A percentile compares a stretch with the other conserved stretches of the same genome.
phyloP scores from a whole-genome alignment of 202 grass and related monocot genomes.

The Digitaria exilis region DNA sequence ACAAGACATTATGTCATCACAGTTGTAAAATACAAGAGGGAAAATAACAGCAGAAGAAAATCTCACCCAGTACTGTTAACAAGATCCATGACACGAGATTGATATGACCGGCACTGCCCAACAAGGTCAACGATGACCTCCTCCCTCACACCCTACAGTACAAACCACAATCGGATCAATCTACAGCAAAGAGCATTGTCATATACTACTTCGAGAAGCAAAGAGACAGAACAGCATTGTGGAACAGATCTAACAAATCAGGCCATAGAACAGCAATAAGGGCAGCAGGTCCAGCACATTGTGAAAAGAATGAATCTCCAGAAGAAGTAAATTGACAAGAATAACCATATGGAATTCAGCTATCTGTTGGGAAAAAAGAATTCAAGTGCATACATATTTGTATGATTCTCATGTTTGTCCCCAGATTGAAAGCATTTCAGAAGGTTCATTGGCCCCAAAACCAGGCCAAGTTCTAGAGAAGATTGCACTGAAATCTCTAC shows the following conservation, averaged over 20 bases:
- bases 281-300: too few relatives aligned
- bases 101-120: slow-evolving; percentile 84
- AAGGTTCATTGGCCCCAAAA: background rate
- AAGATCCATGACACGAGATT: slow-evolving; percentile 80
- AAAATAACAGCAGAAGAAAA: slow-evolving; percentile 6
- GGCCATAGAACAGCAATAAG: background rate
- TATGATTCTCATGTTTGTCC: background rate
- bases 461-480: slow-evolving; percentile 14
- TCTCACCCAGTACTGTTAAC: slow-evolving; percentile 79
- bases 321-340: too few relatives aligned
- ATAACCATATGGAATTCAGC: background rate
- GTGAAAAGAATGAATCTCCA: too few relatives aligned
- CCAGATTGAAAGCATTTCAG: background rate
- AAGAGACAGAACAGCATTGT: background rate
- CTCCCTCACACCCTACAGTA: slow-evolving; percentile 78
- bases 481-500: background rate
- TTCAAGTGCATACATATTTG: background rate
- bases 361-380: background rate
- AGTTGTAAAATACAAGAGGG: slow-evolving; percentile 17
- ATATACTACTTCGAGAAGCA: background rate
- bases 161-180: slow-evolving; percentile 35
- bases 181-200: background rate
- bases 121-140: slow-evolving; percentile 94
- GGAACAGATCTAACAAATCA: background rate
- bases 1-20: slow-evolving; percentile 18